Percentiles rank a stretch among this genome's conserved stretches.
Conservation (phyloP, 169 alveolate genomes). For the Cyclospora cayetanensis region DNA sequence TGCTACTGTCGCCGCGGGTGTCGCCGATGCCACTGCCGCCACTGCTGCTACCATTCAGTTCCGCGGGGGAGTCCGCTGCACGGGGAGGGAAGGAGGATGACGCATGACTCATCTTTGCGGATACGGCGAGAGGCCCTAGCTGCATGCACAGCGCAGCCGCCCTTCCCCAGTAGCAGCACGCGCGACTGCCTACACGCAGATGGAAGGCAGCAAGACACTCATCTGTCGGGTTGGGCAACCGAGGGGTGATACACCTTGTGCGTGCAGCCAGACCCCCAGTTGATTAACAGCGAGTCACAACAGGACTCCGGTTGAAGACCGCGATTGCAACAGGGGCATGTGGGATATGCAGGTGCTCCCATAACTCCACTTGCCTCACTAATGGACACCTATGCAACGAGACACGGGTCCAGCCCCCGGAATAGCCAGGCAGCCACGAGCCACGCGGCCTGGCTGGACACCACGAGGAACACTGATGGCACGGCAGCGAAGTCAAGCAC, state of each 20-base stretch:
- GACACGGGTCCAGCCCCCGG: slow-evolving; percentile 17
- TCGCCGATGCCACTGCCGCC: background rate
- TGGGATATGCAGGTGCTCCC: background rate
- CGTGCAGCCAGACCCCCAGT: too few relatives aligned
- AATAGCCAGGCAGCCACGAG: slow-evolving; percentile 8
- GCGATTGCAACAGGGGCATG: background rate
- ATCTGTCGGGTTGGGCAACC: background rate
- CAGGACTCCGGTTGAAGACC: background rate
- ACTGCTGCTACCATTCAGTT: background rate
- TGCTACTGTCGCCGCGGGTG: too few relatives aligned
- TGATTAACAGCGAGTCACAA: too few relatives aligned
- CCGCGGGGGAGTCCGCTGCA: background rate
- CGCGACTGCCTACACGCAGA: slow-evolving; percentile 6
- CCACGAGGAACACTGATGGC: background rate
- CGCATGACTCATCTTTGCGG: too few relatives aligned
- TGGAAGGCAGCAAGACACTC: background rate
- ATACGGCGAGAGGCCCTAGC: too few relatives aligned
- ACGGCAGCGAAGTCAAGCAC: background rate
- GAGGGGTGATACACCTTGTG: background rate
- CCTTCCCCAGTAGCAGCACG: slow-evolving; percentile 25
- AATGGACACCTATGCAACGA: background rate
- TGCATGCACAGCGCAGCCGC: slow-evolving; percentile 34
- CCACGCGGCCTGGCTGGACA: slow-evolving; percentile 15
- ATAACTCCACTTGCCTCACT: background rate
- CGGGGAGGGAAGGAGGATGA: too few relatives aligned